Base-by-base conservation (phyloP, 2,329 filamentous ascomycete species). In the Fusarium palustre region DNA sequence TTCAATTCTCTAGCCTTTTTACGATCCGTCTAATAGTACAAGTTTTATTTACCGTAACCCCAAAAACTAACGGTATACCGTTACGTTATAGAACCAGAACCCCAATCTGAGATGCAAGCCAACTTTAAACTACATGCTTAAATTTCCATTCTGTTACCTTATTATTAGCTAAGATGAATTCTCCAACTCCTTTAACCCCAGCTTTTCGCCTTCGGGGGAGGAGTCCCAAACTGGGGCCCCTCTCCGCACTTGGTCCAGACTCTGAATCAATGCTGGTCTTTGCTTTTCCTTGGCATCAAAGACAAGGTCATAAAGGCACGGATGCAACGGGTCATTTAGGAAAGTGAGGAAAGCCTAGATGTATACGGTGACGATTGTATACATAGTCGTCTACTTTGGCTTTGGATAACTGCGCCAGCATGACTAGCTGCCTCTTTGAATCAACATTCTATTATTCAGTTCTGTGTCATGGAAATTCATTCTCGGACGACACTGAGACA, bases 101-200 rank as follows among this genome's bases (percentile, higher is more conserved):
- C 31, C 48, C 31, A 45, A 58, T 55, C 52, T 50, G 36, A 52
- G 42, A 57, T 15, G n/a, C 36, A 53, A 41, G 56, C 39, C 50
- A 52, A 52, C 24, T 28, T 61, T 54, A 60, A 56, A 52, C 38
- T 41, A 18, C 52, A 64, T 69, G 41, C 50, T 70, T 69, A 69
- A 69, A 69, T 63, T 49, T 42, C 34, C 49, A 55, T 59, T 38
- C 57, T 69, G 31, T 69, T 69, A 69, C 66, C 58, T 64, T 70
- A 69, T 70, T 56, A 67, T 69, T 69, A 69, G 66, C 66, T 69
- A 69, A 52, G 34, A n/a, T 22, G 24, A 52, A 70, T 67, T 55
- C 66, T 28, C 66, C 62, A 69, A 68, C 8, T 54, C 25, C 18
- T 31, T 10, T 22, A 34, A 63, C 49, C 62, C 57, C 49, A 55